Conservation (phyloP, 2,329 filamentous ascomycete species). For the Diaporthe batatas region DNA sequence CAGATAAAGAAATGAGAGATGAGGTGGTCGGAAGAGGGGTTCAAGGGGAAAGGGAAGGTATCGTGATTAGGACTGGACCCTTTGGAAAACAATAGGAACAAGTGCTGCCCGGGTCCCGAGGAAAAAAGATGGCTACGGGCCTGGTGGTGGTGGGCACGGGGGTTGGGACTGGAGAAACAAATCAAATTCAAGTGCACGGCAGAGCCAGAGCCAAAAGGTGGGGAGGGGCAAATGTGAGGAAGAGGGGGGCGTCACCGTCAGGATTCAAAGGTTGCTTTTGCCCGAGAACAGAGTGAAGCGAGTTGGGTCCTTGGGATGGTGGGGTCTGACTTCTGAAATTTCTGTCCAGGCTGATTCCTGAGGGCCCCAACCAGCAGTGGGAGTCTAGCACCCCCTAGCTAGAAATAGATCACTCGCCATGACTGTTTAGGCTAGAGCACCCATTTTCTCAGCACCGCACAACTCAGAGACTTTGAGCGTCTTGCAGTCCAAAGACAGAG, state of each 20-base stretch:
- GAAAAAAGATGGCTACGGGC: slow-evolving; percentile 29
- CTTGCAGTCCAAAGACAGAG: too few species aligned
- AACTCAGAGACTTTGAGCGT: too few species aligned
- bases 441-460: too few species aligned
- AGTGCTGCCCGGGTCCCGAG: slow-evolving; percentile 19
- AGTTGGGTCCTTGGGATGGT: slow-evolving; percentile 22
- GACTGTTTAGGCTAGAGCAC: too few species aligned
- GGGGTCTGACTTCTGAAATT: slow-evolving; percentile 40
- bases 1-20: background rate
- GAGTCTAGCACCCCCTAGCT: too few species aligned
- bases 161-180: slow-evolving; percentile 27
- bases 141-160: slow-evolving; percentile 19
- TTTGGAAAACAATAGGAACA: slow-evolving; percentile 30
- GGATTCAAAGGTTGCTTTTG: background rate
- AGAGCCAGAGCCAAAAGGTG: slow-evolving; percentile 14
- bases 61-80: slow-evolving; percentile 31
- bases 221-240: slow-evolving; percentile 17
- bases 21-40: background rate
- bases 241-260: slow-evolving; percentile 9
- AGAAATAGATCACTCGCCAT: too few species aligned
- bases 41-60: background rate
- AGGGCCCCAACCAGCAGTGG: background rate
- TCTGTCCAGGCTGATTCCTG: slow-evolving; percentile 36
- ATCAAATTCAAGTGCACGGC: slow-evolving; percentile 22
- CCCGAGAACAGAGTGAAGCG: slow-evolving; percentile 9